Percentiles rank a stretch among this genome's conserved stretches.
phyloP scores from a whole-genome alignment of 2,329 filamentous ascomycete species.

The Fusarium sp. region DNA sequence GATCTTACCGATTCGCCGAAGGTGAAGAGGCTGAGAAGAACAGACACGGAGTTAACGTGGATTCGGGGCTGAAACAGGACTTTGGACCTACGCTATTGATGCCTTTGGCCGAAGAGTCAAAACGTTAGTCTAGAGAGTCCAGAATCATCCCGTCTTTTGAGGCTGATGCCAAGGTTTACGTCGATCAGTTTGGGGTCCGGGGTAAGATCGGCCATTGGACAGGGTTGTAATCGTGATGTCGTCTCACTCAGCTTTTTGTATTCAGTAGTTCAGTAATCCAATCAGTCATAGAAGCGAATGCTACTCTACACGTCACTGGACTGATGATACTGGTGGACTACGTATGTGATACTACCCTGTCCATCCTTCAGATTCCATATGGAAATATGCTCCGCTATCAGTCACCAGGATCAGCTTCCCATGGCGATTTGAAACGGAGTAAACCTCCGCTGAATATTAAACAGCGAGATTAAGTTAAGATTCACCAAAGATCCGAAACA shows the following conservation, averaged over 20 bases:
- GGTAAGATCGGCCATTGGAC: background rate
- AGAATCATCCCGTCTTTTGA: background rate
- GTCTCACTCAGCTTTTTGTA: conserved; percentile 20
- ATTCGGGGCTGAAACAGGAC: conserved; percentile 31
- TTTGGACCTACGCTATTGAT: conserved; percentile 37
- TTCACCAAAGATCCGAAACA: background rate
- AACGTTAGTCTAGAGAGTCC: too few species aligned
- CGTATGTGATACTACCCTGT: conserved; percentile 4
- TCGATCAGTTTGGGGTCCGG: background rate
- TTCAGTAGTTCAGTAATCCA: background rate
- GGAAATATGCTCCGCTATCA: background rate
- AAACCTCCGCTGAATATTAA: background rate
- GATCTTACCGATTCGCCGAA: conserved; percentile 33
- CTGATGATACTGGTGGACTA: background rate
- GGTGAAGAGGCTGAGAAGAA: conserved; percentile 5
- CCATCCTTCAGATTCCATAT: background rate
- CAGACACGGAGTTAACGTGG: conserved; percentile 26
- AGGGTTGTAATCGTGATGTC: background rate
- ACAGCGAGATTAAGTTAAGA: background rate
- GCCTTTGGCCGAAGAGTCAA: background rate
- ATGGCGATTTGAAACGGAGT: background rate
- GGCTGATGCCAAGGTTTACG: background rate
- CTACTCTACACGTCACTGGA: background rate
- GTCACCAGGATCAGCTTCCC: background rate
- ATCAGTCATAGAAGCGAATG: background rate